Percentiles rank a stretch among this genome's conserved stretches.
Conservation (phyloP, 257 asterid genomes). For the Petrea volubilis region DNA sequence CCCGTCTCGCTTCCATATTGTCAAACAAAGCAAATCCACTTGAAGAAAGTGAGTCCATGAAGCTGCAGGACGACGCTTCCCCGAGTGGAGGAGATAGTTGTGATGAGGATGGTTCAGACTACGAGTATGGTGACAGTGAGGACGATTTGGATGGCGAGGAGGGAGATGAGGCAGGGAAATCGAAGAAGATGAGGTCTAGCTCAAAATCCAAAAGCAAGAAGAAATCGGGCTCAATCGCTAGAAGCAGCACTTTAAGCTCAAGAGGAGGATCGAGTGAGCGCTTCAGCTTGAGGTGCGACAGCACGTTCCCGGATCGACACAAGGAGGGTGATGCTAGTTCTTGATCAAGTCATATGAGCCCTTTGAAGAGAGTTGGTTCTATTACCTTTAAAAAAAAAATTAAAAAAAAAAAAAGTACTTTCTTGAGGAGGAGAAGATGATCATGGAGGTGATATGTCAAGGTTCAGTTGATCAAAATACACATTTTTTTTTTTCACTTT, state of each 20-base stretch:
- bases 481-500: conserved; percentile 9
- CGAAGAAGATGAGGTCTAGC: conserved; percentile 29
- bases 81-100: conserved; percentile 34
- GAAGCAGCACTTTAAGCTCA: conserved; percentile 18
- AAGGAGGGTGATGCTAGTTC: neutral
- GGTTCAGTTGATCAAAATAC: conserved; percentile 13
- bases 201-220: conserved; percentile 29
- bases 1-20: conserved; percentile 34
- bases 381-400: neutral
- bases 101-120: conserved; percentile 28
- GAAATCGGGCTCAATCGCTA: conserved; percentile 8
- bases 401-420: too few species aligned
- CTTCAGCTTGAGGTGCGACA: conserved; percentile 32
- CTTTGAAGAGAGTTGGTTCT: neutral
- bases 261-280: conserved; percentile 15
- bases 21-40: conserved; percentile 30
- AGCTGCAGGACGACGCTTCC: neutral
- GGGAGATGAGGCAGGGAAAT: neutral
- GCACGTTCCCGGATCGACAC: conserved; percentile 13
- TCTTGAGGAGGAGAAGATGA: neutral
- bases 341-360: too few species aligned
- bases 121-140: conserved; percentile 28
- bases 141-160: conserved; percentile 21
- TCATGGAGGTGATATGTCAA: conserved; percentile 10
- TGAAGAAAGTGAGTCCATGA: neutral